Evolutionary conservation across 768 basidiomycete species (phyloP), one percentile per base, ranked within the genome.

Genomic region (Phlegmacium glaucopus): DNA sequence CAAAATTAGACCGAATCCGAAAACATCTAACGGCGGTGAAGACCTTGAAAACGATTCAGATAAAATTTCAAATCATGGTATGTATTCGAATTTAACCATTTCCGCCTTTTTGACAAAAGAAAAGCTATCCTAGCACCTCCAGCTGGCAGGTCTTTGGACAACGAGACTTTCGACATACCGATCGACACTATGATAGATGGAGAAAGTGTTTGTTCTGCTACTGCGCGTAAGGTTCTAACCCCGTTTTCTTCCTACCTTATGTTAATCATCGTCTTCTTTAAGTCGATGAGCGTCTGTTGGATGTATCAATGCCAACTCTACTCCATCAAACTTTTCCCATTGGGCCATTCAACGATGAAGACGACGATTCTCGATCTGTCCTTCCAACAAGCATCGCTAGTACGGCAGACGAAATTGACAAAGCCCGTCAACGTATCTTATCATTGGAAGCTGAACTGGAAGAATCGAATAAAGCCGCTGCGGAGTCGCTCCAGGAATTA

Each of bases 251-350:
- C 8, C 28, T 15, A 10, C n/a, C 29, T 30, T 9, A 39, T 17
- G 36, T 10, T 30, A 32, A 10, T 38, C n/a, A 37, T 13, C n/a
- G n/a, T n/a, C n/a, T n/a, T n/a, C n/a, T n/a, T n/a, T n/a, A n/a
- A 63, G 62, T 59, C 7, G 58, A 62, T 9, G 61, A 63, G 32
- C 51, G 60, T 12, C 52, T 65, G 4, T 45, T 59, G 42, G 62
- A 65, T 41, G 44, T 60, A 15, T 56, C 62, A 3, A 34, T 54
- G 18, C 42, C 59, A 6, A 45, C 46, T 1, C 32, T 52, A 10
- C 25, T 45, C 6, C 42, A 56, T 17, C 46, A 52, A 18, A 56
- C 45, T 2, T n/a, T 47, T 15, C 48, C 54, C 11, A 26, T 17
- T 16, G 12, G 30, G 11, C 26, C 38, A 3, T 28, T 18, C 17